phyloP scores from a whole-genome alignment of 495 filamentous ascomycete species.

The Astrothelium subdiscretum region DNA sequence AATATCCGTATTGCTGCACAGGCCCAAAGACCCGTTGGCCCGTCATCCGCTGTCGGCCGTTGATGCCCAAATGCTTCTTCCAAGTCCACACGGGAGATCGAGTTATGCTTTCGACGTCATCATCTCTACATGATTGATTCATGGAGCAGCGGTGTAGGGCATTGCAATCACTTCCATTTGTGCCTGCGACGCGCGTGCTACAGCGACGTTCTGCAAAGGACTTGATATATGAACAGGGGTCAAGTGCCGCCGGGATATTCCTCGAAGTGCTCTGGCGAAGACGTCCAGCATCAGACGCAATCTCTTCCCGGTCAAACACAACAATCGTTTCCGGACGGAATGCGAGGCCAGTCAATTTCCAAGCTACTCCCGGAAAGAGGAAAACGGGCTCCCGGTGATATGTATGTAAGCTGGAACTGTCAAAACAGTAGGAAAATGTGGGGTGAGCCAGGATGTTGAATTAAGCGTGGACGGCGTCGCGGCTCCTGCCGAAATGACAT shows the following conservation, averaged over 20 bases:
- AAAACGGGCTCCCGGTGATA: background rate
- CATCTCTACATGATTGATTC: too few relatives aligned
- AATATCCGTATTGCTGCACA: background rate
- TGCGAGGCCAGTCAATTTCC: background rate
- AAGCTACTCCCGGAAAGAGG: background rate
- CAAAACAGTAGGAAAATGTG: too few relatives aligned
- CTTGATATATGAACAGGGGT: background rate
- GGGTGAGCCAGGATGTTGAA: background rate
- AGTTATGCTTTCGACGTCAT: too few relatives aligned
- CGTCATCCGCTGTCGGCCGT: background rate
- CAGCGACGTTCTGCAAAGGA: too few relatives aligned
- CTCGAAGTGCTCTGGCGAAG: background rate
- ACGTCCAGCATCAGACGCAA: too few relatives aligned
- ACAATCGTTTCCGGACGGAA: background rate
- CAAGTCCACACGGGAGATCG: background rate
- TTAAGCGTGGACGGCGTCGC: slow-evolving; percentile 1
- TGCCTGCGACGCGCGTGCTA: too few relatives aligned
- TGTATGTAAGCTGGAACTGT: too few relatives aligned
- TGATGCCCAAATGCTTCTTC: background rate
- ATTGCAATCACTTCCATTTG: too few relatives aligned
- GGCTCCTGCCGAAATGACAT: slow-evolving; percentile 1
- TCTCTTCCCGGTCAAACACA: background rate
- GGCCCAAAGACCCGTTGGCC: background rate
- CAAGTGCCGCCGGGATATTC: background rate
- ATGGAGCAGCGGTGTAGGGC: too few relatives aligned